Base-by-base conservation (phyloP, 495 filamentous ascomycete genomes). In the Penicillium robsamsonii region DNA sequence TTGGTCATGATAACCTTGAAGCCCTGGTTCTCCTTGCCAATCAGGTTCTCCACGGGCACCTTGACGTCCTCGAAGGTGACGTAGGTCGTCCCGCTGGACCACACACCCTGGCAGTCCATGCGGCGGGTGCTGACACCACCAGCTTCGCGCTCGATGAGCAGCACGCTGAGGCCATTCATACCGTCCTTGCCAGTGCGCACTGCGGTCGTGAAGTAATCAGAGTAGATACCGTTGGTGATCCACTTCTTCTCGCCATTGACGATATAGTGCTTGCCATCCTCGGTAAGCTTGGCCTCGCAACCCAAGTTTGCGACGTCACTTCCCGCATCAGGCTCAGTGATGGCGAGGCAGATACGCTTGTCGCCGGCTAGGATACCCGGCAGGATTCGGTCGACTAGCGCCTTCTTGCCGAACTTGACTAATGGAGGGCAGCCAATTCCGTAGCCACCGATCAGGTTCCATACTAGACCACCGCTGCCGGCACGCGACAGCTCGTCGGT, bases 161-260 rank as follows among this genome's bases (percentile, higher is more conserved):
- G 86, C 24, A 96, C 84, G 18, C 84, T 89, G 48, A 98, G 74
- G 60, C 94, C 94, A 63, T 90, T 89, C 93, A 96, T 97, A 38
- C 94, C 94, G 70, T 69, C 59, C 30, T 76, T 79, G 49, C 93
- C 92, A 1, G 94, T 98, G 55, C 94, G 90, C 33, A 98, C 94
- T 41, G 94, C 94, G 33, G 88, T 91, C 50, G 94, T 97, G 80
- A 98, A 98, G 76, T 97, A 98, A 70, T 98, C 94, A 54, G 80
- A 82, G 89, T 90, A 97, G 58, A 96, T 82, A 64, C 94, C 94
- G 78, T 98, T 97, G 66, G 93, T 97, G 73, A 98, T 98, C 94
- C 94, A 97, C 75, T 98, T 98, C 86, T 98, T 97, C 82, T 97
- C 94, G 41, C 94, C 94, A 69, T 97, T 98, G 73, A 98, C 94